These are phyloP conservation scores for Fusarium equiseti DNA, from an alignment of 2,329 filamentous ascomycete genomes.

Conservation along the genomic window DNA sequence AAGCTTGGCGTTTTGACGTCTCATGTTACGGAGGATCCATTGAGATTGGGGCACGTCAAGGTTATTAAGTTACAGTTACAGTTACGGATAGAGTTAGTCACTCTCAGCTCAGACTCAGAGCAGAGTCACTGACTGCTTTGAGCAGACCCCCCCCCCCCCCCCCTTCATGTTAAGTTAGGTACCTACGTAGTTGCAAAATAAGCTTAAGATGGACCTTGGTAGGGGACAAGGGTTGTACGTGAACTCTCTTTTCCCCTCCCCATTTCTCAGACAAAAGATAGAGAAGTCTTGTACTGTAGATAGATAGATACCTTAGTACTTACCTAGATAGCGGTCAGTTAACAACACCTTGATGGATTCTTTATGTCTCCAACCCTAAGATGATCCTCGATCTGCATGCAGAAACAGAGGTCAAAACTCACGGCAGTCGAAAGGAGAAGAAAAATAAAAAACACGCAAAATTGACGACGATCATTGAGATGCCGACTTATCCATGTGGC, in stretches of 20 bases:
- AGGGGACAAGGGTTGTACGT: conserved; percentile 38
- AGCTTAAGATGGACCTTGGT: conserved; percentile 45
- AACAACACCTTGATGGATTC: neutral
- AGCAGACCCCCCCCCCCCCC: conserved; percentile 6
- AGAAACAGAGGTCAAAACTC: neutral
- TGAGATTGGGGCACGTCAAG: neutral
- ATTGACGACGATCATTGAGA: conserved; percentile 25
- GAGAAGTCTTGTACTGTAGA: neutral
- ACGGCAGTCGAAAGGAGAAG: neutral
- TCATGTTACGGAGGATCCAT: conserved; percentile 17
- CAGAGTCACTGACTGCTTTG: conserved; percentile 14
- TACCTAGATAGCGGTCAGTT: neutral
- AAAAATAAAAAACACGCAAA: conserved; percentile 16
- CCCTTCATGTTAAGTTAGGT: neutral
- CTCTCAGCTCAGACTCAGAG: neutral
- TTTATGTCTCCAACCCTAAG: neutral
- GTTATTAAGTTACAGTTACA: conserved; percentile 3
- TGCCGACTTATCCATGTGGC: conserved; percentile 47
- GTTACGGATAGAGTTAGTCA: conserved; percentile 2
- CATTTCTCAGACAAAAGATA: neutral
- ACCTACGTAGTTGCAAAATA: conserved; percentile 40
- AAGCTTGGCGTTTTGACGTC: conserved; percentile 37
- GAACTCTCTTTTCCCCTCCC: conserved; percentile 10
- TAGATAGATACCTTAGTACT: neutral
- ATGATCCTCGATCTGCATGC: neutral